Conservation (phyloP, 2,329 filamentous ascomycete genomes). For the Neonectria punicea region DNA sequence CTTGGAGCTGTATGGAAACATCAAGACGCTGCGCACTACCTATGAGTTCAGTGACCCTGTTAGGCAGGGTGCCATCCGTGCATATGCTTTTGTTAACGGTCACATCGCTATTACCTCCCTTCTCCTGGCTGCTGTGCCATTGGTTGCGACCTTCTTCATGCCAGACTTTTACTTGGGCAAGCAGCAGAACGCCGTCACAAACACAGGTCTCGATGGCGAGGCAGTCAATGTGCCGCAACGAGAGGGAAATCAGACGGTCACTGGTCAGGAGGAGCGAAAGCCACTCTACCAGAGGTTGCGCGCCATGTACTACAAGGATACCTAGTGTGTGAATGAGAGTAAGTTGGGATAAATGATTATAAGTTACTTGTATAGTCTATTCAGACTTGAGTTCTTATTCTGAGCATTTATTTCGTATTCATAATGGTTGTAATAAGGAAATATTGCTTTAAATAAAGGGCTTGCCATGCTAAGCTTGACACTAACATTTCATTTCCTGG, state of each 20-base stretch:
- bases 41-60: slow-evolving; percentile 49
- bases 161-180: slow-evolving; percentile 53
- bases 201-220: slow-evolving; percentile 47
- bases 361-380: no score
- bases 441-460: no score
- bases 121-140: slow-evolving; percentile 44
- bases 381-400: no score
- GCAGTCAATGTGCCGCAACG: slow-evolving; percentile 36
- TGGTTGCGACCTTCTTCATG: slow-evolving; percentile 53
- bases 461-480: no score
- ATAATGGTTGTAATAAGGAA: no score
- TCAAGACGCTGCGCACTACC: slow-evolving; percentile 45
- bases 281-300: slow-evolving; percentile 17
- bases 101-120: slow-evolving; percentile 49
- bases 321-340: background rate
- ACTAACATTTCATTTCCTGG: no score
- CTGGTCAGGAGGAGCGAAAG: slow-evolving; percentile 9
- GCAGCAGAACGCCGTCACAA: slow-evolving; percentile 49
- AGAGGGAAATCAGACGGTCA: background rate
- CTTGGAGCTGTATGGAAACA: slow-evolving; percentile 47
- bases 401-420: no score
- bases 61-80: slow-evolving; percentile 51
- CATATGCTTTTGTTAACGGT: slow-evolving; percentile 48
- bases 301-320: slow-evolving; percentile 21
- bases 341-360: no score